Conservation (phyloP, 2,329 filamentous ascomycete species). For the Lachnum nothofagi region DNA sequence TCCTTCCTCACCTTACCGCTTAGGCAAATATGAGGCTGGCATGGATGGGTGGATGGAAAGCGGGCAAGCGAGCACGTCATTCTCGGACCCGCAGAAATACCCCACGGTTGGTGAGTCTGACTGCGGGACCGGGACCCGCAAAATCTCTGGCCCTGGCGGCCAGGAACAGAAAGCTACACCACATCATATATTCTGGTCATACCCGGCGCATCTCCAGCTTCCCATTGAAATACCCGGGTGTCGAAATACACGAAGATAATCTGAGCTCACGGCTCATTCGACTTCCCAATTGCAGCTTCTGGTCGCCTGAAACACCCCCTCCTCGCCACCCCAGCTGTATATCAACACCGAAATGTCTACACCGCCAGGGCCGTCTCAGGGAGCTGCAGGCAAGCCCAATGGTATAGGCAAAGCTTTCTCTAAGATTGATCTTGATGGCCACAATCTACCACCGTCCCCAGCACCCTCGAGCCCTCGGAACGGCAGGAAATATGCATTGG, state of each 20-base stretch:
- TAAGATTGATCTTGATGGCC: constrained; percentile 72
- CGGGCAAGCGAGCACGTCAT: too few species aligned
- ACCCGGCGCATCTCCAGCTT: too few species aligned
- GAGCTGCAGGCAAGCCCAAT: constrained; percentile 22
- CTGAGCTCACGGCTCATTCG: not conserved
- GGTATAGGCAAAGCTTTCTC: constrained; percentile 27
- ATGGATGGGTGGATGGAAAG: too few species aligned
- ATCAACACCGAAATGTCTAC: constrained; percentile 29
- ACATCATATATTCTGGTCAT: constrained; percentile 14
- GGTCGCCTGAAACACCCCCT: not conserved
- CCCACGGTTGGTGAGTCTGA: too few species aligned
- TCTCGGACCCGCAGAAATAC: too few species aligned
- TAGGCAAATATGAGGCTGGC: too few species aligned
- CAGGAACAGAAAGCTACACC: not conserved
- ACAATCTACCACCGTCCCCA: constrained; percentile 83
- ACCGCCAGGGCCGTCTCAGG: constrained; percentile 28
- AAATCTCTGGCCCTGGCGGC: too few species aligned
- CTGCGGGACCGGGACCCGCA: too few species aligned
- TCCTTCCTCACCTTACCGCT: too few species aligned
- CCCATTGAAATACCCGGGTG: too few species aligned
- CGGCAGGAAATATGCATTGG: constrained; percentile 84
- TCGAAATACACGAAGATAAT: too few species aligned
- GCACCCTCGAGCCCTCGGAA: constrained; percentile 85
- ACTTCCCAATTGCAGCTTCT: not conserved
- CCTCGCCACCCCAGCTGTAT: constrained; percentile 1